phyloP scores from a whole-genome alignment of 306 rosid species.

The Hylodesmum podocarpum region DNA sequence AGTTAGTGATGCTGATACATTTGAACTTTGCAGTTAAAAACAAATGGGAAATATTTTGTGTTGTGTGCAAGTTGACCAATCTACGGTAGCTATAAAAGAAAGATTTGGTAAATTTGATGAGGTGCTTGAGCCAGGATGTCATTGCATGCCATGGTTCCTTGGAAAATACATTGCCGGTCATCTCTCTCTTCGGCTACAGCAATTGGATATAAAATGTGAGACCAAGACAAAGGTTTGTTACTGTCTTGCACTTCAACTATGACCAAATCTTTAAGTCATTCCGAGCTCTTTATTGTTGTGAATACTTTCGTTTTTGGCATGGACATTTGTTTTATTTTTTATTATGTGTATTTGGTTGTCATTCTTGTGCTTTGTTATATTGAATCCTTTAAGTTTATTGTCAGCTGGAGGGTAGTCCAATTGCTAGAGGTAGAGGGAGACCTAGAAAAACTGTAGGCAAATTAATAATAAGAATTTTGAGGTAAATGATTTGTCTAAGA shows the following conservation, averaged over 20 bases:
- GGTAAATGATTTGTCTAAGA: neutral
- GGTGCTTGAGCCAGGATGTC: conserved; percentile 91
- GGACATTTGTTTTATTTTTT: neutral
- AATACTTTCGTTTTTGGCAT: neutral
- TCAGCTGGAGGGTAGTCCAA: neutral
- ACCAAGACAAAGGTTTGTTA: conserved; percentile 88
- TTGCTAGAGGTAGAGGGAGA: neutral
- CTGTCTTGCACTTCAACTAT: conserved; percentile 12
- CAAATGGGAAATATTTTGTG: conserved; percentile 77
- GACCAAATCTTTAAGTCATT: conserved; percentile 19
- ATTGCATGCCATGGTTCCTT: conserved; percentile 85
- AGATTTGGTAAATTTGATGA: conserved; percentile 67
- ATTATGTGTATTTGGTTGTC: neutral
- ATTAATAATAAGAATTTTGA: neutral
- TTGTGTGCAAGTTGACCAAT: conserved; percentile 80
- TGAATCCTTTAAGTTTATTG: neutral
- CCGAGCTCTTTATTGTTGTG: neutral
- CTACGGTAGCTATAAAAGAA: conserved; percentile 79
- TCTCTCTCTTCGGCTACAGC: conserved; percentile 90
- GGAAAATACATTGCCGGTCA: conserved; percentile 70
- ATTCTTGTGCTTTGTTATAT: neutral
- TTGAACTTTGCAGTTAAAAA: conserved; percentile 31
- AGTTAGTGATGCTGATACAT: conserved; percentile 6
- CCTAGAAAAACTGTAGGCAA: neutral
- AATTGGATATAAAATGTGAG: conserved; percentile 83